A percentile compares a stretch with the other conserved stretches of the same genome.
These are phyloP conservation scores for Kokia cookei DNA, from an alignment of 441 rosid genomes.

Conservation along the genomic window DNA sequence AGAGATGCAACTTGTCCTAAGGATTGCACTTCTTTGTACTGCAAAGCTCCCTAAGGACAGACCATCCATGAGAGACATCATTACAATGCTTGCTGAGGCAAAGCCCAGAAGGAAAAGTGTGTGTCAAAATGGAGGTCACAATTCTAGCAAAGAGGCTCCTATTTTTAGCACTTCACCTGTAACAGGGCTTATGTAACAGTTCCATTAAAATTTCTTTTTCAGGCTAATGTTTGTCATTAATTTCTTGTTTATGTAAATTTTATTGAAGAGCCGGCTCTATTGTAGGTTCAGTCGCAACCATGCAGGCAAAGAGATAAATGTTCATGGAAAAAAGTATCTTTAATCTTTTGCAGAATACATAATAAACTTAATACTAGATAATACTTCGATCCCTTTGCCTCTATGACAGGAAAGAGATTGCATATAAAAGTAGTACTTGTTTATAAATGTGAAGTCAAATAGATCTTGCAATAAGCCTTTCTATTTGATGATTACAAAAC, in stretches of 20 bases:
- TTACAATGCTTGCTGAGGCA: slow-evolving; percentile 87
- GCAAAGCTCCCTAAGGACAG: slow-evolving; percentile 84
- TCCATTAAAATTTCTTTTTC: neutral
- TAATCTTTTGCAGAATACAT: neutral
- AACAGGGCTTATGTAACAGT: slow-evolving; percentile 32
- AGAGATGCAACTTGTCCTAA: slow-evolving; percentile 75
- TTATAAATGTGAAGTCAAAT: neutral
- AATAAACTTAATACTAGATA: neutral
- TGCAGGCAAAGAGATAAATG: neutral
- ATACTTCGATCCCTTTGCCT: neutral
- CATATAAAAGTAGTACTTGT: neutral
- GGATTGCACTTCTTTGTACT: slow-evolving; percentile 74
- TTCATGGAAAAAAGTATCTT: neutral
- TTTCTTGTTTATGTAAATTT: slow-evolving; percentile 11
- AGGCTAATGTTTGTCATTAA: neutral
- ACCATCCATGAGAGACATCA: slow-evolving; percentile 80
- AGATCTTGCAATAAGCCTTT: neutral
- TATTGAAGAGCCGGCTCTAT: neutral
- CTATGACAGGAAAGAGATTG: neutral
- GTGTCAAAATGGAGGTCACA: slow-evolving; percentile 28
- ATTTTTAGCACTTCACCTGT: slow-evolving; percentile 44
- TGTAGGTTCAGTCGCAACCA: neutral
- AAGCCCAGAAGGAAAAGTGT: slow-evolving; percentile 83
- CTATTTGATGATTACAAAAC: neutral
- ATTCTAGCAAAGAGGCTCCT: slow-evolving; percentile 35